These are phyloP conservation scores for Hygrophila difformis DNA, from an alignment of 257 asterid species.

Conservation along the genomic window DNA sequence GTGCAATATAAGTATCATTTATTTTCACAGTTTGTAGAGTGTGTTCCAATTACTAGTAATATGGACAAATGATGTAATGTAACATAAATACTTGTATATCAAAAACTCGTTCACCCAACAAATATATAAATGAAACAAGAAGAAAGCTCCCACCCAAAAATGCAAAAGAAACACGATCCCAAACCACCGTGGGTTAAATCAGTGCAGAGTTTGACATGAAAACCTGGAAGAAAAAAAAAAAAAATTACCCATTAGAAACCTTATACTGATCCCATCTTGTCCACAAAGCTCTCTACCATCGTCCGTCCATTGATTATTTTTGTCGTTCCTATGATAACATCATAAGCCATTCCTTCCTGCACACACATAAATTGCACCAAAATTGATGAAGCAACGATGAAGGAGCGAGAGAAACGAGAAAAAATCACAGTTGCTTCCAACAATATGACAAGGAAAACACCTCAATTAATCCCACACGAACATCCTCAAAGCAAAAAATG, in stretches of 20 bases:
- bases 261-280: conserved; percentile 31
- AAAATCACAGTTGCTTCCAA: not conserved
- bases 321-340: conserved; percentile 79
- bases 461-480: not conserved
- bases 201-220: not conserved
- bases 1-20: no score
- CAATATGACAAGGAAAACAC: not conserved
- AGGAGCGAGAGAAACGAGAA: not conserved
- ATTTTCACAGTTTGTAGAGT: no score
- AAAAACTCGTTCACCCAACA: no score
- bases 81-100: no score
- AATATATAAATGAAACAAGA: no score
- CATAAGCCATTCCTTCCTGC: conserved; percentile 95
- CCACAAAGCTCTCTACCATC: conserved; percentile 56
- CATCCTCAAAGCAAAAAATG: not conserved
- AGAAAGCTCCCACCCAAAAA: no score
- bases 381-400: not conserved
- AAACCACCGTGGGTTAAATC: no score
- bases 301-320: conserved; percentile 63
- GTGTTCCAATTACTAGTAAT: no score
- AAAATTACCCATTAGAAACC: no score
- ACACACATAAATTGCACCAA: not conserved
- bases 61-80: no score
- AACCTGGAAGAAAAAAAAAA: not conserved
- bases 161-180: no score